Evolutionary conservation across 352 stramenopile species (phyloP).

Genomic region (Phytophthora pini): DNA sequence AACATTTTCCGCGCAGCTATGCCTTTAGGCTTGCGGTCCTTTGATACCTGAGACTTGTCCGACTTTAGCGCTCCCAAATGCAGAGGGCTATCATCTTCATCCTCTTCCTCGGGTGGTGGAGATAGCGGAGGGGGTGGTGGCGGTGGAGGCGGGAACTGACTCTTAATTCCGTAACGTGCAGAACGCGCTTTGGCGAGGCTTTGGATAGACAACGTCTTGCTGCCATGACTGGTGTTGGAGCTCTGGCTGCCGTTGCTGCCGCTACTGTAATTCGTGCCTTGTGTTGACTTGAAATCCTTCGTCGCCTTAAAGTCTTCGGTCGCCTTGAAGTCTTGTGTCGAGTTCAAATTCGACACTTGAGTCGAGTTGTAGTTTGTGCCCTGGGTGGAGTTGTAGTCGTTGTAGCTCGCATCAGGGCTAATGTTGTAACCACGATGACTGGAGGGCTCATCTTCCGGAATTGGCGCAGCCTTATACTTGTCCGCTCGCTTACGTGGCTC

Average conservation of each 20-base stretch:
- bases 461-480: constrained; percentile 47
- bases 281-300: constrained; percentile 14
- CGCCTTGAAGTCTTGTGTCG: constrained; percentile 6
- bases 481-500: constrained; percentile 50
- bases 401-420: constrained; percentile 20
- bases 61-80: constrained; percentile 30
- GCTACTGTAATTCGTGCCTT: constrained; percentile 18
- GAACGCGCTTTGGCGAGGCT: constrained; percentile 38
- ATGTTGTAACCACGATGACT: constrained; percentile 24
- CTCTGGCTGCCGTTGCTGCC: constrained; percentile 19
- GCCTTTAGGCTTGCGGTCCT: constrained; percentile 27
- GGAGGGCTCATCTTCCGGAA: constrained; percentile 37
- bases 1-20: constrained; percentile 36
- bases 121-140: constrained; percentile 37
- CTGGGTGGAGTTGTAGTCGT: constrained; percentile 17
- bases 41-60: constrained; percentile 27
- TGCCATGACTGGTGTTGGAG: constrained; percentile 19
- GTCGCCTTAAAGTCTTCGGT: constrained; percentile 9
- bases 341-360: constrained; percentile 18
- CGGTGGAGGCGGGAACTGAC: constrained; percentile 32
- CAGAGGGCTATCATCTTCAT: constrained; percentile 29
- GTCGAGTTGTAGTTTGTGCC: constrained; percentile 13
- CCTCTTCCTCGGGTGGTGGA: constrained; percentile 32
- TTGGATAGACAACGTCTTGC: constrained; percentile 53
- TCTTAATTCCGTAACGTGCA: constrained; percentile 38